Conservation (phyloP, 73 alveolate genomes). For the Symbiodinium pilosum region DNA sequence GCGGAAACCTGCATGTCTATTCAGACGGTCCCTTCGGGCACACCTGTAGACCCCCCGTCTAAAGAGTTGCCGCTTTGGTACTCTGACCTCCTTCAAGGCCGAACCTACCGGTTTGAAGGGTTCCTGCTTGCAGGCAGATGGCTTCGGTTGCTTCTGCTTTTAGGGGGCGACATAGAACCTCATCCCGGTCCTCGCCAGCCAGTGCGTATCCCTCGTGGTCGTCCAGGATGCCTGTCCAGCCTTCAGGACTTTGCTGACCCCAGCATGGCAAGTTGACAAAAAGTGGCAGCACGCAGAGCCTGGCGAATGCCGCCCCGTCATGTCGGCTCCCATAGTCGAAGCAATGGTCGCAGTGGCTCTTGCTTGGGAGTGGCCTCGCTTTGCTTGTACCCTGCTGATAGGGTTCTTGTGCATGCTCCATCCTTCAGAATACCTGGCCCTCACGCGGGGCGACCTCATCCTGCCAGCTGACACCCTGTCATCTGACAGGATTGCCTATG, state of each 20-base stretch:
- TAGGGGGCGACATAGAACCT: slow-evolving; percentile 11
- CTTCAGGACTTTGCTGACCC: background rate
- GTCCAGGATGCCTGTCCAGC: background rate
- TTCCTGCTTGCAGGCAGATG: background rate
- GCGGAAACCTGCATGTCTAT: background rate
- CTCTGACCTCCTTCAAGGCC: background rate
- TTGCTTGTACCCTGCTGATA: background rate
- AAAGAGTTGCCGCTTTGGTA: background rate
- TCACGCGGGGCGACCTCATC: background rate
- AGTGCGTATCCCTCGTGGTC: background rate
- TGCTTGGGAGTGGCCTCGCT: background rate
- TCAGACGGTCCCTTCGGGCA: slow-evolving; percentile 12
- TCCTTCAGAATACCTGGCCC: slow-evolving; percentile 13
- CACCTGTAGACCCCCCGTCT: background rate
- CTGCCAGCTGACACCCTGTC: background rate
- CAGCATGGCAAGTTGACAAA: background rate
- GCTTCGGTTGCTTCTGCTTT: background rate
- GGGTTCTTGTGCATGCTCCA: slow-evolving; percentile 11
- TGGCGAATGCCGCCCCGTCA: slow-evolving; percentile 25
- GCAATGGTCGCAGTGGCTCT: background rate
- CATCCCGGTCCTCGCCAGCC: background rate
- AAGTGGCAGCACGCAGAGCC: slow-evolving; percentile 35
- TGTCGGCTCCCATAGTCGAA: background rate
- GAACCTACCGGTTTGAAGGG: background rate
- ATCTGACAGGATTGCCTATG: background rate